These are phyloP conservation scores for Babesia ovis DNA, from an alignment of 169 alveolate species.

Conservation along the genomic window DNA sequence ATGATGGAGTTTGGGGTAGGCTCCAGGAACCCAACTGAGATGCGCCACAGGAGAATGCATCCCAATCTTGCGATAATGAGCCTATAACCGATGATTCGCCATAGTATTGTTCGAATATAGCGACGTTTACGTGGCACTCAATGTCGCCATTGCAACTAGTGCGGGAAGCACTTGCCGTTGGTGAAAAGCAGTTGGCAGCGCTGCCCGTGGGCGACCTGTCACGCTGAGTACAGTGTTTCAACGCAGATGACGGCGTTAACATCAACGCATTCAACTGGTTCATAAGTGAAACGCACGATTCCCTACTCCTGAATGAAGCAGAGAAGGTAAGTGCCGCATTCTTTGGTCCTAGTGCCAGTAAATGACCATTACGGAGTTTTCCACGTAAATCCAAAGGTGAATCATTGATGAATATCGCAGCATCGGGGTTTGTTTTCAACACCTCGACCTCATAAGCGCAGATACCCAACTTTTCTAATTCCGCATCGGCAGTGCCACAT, in stretches of 20 bases:
- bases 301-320: constrained; percentile 31
- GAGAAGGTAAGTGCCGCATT: constrained; percentile 7
- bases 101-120: constrained; percentile 26
- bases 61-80: constrained; percentile 18
- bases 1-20: neutral
- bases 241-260: constrained; percentile 22
- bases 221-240: neutral
- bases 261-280: constrained; percentile 23
- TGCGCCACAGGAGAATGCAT: neutral
- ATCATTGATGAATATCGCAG: constrained; percentile 34
- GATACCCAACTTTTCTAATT: neutral
- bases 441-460: constrained; percentile 29
- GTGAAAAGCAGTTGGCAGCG: neutral
- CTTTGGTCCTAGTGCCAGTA: constrained; percentile 30
- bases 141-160: constrained; percentile 1
- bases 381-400: neutral
- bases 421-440: constrained; percentile 1
- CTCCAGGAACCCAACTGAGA: neutral
- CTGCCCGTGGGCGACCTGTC: neutral
- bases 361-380: constrained; percentile 24
- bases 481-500: neutral
- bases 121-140: constrained; percentile 18
- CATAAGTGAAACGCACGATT: constrained; percentile 20
- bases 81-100: constrained; percentile 16
- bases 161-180: neutral